phyloP scores from a whole-genome alignment of 306 rosid genomes.

The Heteromeles arbutifolia region DNA sequence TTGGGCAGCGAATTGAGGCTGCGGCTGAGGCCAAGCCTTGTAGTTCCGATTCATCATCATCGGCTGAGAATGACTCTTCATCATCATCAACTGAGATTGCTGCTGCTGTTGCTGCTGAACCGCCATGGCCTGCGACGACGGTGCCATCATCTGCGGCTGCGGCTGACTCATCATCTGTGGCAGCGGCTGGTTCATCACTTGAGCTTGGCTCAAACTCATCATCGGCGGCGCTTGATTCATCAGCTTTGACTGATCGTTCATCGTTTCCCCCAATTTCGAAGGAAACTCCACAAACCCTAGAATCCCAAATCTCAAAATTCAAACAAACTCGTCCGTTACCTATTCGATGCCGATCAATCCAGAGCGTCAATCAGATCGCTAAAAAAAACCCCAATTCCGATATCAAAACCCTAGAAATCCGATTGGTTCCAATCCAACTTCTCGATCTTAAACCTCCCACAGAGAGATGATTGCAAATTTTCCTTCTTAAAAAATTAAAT shows the following conservation, averaged over 20 bases:
- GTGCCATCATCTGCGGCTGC: conserved; percentile 33
- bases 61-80: conserved; percentile 34
- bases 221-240: conserved; percentile 31
- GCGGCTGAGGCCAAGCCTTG: conserved; percentile 32
- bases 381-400: neutral
- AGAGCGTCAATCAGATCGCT: neutral
- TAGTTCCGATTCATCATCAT: conserved; percentile 37
- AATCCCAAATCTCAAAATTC: neutral
- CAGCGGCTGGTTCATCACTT: conserved; percentile 15
- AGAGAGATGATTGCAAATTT: neutral
- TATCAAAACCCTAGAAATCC: conserved; percentile 16
- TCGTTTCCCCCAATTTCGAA: conserved; percentile 6
- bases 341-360: neutral
- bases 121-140: conserved; percentile 30
- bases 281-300: conserved; percentile 18
- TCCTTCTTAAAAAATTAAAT: neutral
- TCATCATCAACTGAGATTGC: conserved; percentile 33
- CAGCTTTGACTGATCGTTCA: conserved; percentile 48
- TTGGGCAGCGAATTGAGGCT: conserved; percentile 25
- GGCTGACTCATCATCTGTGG: conserved; percentile 29
- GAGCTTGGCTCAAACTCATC: conserved; percentile 28
- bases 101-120: conserved; percentile 28
- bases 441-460: conserved; percentile 1
- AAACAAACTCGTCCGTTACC: neutral
- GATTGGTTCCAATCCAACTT: neutral